Base-by-base conservation (phyloP, 2,329 filamentous ascomycete genomes). In the Cladophialophora yegresii region DNA sequence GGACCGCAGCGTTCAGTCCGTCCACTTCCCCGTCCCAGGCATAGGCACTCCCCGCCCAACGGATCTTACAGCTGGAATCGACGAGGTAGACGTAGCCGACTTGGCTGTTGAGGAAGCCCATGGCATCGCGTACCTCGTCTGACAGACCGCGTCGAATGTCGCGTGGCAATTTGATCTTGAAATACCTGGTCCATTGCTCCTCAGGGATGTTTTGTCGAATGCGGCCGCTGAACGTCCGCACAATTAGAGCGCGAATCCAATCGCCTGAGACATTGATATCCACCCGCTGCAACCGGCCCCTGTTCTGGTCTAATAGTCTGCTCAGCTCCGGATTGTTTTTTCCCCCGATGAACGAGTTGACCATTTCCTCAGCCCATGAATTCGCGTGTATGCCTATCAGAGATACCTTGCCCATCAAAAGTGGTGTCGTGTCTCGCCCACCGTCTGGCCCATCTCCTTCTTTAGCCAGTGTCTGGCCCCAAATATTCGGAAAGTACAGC, bases 61-160 rank as follows among this genome's bases (percentile, higher is more conserved):
- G 85, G 71, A 99, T 96, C 78, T 87, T 90, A 76, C 92, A 96
- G 68, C 93, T 83, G 67, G 87, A 83, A 75, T 99, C 95, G 64
- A 99, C 82, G 54, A 99, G 82, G 77, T 96, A 99, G 4, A 93
- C 89, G 78, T 97, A 98, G 43, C 93, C 93, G 36, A 97, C 93
- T 77, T 93, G 96, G 70, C 87, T 87, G 78, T 99, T 99, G 74
- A 96, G 80, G 74, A 96, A 76, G 4, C 85, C 86, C 72, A 88
- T 83, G 4, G 83, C 81, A 72, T 87, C 84, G 69, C 83, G 81
- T 47, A 87, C 78, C 20, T 79, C 75, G 55, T 86, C 83, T 13
- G 77, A 80, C 23, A 88, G 77, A 1, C 85, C 85, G 65, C 80
- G 83, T 4, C 70, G 66, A 23, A 71, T 67, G 26, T 71, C 70